Evolutionary conservation across 2,329 filamentous ascomycete genomes (phyloP), one percentile per base, ranked within the genome.

Genomic region (Escovopsis weberi): DNA sequence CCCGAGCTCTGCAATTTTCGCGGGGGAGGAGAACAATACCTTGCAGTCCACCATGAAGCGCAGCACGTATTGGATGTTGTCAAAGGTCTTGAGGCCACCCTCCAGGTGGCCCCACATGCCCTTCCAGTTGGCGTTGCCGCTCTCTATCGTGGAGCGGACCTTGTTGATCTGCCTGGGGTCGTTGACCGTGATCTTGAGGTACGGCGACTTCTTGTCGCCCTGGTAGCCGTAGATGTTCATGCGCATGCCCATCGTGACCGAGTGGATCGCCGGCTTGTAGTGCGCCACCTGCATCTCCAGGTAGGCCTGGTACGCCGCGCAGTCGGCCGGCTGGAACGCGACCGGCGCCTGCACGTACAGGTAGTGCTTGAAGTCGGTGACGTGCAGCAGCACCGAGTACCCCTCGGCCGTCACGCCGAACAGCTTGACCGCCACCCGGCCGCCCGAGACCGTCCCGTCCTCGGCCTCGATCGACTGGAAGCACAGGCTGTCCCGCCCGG

Each of bases 1-100:
- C 50, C 15, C 30, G 5, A 39, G 12, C 12, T n/a, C n/a, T n/a
- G n/a, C n/a, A n/a, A n/a, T n/a, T n/a, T n/a, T n/a, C n/a, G n/a
- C n/a, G n/a, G n/a, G n/a, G n/a, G n/a, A n/a, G n/a, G n/a, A n/a
- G n/a, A n/a, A n/a, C n/a, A n/a, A n/a, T n/a, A n/a, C n/a, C 60
- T 88, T 82, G 51, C 84, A 93, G 61, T 98, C 91, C 40, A 98
- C 89, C 91, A 98, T 98, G 64, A 98, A 96, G 41, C 91, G 76
- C 50, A 96, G 64, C 26, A 96, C 78, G 57, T 95, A 98, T 68
- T 94, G 85, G 44, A 98, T 88, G 51, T 82, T 95, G 67, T 98
- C 91, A 54, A 89, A 98, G 0, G 91, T 96, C 60, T 88, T 74
- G 49, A 96, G 78, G 18, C 82, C 82, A 18, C 74, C 75, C 5